Base-by-base conservation (phyloP, 176 grass and related monocot species). In the Bromus sterilis region DNA sequence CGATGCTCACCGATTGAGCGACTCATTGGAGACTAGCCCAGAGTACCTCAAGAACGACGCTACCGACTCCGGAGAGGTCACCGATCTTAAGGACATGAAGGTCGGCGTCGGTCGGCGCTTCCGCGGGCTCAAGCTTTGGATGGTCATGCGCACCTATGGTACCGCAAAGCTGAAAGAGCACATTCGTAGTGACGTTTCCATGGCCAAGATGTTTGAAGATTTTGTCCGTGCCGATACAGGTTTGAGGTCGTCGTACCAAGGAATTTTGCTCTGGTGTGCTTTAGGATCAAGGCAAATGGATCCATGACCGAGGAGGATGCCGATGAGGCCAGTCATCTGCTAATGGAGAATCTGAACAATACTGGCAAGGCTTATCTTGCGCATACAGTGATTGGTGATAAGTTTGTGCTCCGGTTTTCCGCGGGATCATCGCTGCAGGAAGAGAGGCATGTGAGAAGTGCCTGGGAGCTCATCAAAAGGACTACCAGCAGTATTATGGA, bases 61-160 rank as follows among this genome's bases (percentile, higher is more conserved):
- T 8, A 70, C 66, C 2, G 66, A 70, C 6, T 70, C 66, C 3
- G 66, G 66, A 11, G 37, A 70, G 37, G 66, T 70, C 37, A 70
- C 66, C 12, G 66, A 70, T 14, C 66, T 70, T 6, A 70, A 70
- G 12, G 66, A 70, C 37, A 70, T 70, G 66, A 36, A 70, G 66
- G 66, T 70, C 6, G 66, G 66, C 12, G 23, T 70, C 1, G 66
- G 66, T 0, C 66, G 66, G 0, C 66, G 66, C 37, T 70, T 70
- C 66, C 66, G 66, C 16, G 66, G 66, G 37, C 66, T 70, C n/a
- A 70, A 70, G 66, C 66, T 70, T 3, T 70, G 66, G 66, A 70
- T 70, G 66, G 66, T 70, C 37, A 70, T 70, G 66, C 66, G 66
- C 23, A 70, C 66, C 12, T 70, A 70, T 14, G 66, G 66, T 7